Evolutionary conservation across 805 yeast genomes (phyloP), one percentile per base, ranked within the genome.

Genomic region (Metschnikowia kunwiensis): DNA sequence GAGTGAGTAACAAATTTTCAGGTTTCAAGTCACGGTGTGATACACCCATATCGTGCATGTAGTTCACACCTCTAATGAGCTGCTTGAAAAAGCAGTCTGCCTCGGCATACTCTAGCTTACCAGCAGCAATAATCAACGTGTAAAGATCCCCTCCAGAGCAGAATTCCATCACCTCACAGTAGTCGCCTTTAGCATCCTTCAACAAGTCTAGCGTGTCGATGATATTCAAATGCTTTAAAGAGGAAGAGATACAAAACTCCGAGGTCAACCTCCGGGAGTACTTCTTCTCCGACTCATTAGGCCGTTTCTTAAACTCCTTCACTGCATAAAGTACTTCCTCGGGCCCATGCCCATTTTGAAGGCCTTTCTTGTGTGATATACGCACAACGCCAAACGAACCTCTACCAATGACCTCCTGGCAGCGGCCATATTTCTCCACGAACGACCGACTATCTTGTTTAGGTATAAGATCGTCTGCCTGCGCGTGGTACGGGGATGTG

Each of bases 301-400:
- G 75, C 32, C 70, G 72, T 40, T 77, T 66, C 44, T 79, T 78
- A 57, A 86, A 88, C 54, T 86, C 95, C 53, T 87, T 87, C n/a
- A 87, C 95, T 0, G 96, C 96, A 55, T 69, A 87, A 15, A 86
- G 58, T 11, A 62, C 61, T 47, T 76, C 80, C n/a, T 65, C 70
- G 17, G 53, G 54, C 7, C 43, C 35, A 7, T 26, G 34, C 3
- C 29, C 29, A 8, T 43, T 26, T 16, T 45, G 45, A 3, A 38
- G 24, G 10, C 36, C 49, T 51, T 75, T 78, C 57, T 82, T 82
- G 66, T 89, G 97, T 5, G 95, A 75, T 5, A 93, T 77, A 43
- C 96, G 72, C 14, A 91, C 97, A 30, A 87, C 86, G 13, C 98
- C 98, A 66, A 85, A 91, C 0, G 96, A 80, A 14, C 97, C 97